phyloP scores from a whole-genome alignment of 139 green algal genomes.

The Microglena sp. region DNA sequence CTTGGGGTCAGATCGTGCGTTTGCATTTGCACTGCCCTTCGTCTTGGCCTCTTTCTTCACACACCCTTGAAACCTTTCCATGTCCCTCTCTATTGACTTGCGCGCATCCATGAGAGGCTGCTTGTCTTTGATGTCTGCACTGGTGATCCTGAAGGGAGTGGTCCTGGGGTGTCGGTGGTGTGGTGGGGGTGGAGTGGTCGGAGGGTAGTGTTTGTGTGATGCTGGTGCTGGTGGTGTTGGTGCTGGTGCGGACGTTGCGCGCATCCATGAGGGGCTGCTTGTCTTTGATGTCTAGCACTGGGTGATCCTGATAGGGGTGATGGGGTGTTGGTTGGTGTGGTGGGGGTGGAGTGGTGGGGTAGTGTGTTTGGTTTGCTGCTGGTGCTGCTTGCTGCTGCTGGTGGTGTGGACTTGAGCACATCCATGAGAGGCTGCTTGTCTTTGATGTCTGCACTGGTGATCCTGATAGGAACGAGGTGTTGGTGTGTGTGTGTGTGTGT shows the following conservation, averaged over 20 bases:
- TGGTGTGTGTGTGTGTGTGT: too few relatives aligned
- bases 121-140: conserved; percentile 97
- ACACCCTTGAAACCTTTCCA: conserved; percentile 94
- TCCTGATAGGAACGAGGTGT: too few relatives aligned
- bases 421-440: conserved; percentile 85
- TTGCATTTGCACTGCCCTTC: conserved; percentile 47
- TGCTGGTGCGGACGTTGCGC: too few relatives aligned
- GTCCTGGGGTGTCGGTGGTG: too few relatives aligned
- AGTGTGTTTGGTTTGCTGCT: too few relatives aligned
- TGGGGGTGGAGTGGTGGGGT: too few relatives aligned
- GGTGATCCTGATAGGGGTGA: too few relatives aligned
- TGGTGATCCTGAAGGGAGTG: conserved; percentile 49
- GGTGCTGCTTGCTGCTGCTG: too few relatives aligned
- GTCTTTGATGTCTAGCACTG: conserved; percentile 98
- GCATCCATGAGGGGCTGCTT: conserved; percentile 74
- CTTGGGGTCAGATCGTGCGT: conserved; percentile 73
- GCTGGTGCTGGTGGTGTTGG: too few relatives aligned
- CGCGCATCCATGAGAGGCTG: conserved; percentile 65
- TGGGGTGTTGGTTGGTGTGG: too few relatives aligned
- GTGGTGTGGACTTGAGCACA: conserved; percentile 67
- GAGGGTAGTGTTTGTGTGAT: too few relatives aligned
- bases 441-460: conserved; percentile 85
- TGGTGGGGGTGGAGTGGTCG: too few relatives aligned
- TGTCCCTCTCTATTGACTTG: conserved; percentile 89
- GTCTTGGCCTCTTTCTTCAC: conserved; percentile 97